Base-by-base conservation (phyloP, 2,329 filamentous ascomycete genomes). In the Sarocladiaceae sp. region DNA sequence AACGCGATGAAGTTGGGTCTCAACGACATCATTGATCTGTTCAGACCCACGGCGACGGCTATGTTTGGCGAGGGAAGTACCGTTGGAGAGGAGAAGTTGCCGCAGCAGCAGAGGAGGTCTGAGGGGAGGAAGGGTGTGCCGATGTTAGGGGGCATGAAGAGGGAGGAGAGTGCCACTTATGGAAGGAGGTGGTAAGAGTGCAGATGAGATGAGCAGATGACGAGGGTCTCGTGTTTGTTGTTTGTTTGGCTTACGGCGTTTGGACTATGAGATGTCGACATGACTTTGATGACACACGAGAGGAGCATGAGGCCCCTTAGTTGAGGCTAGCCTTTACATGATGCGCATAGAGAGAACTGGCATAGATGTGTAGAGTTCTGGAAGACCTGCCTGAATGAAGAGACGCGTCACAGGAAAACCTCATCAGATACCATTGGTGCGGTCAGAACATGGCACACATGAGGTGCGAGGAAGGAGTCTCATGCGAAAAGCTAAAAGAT, bases 1-100 rank as follows among this genome's bases (percentile, higher is more conserved):
- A 82, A 74, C 52, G 80, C 84, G 15, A 83, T 88, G 65, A 97
- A 97, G 73, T 77, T 99, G 48, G 90, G 87, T 46, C 86, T 97
- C 82, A 86, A 91, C 65, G 94, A 99, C 70, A 95, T 99, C 67
- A 79, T 99, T 68, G 86, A 89, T 48, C 78, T 99, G 53, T 99
- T 99, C 74, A 84, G 83, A 56, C 83, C 84, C 26, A 71, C 49
- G 71, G 69, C 23, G 69, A 73, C 36, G 26, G 26, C 20, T 10
- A 26, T 33, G 44, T 48, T 31, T 17, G 44, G 44, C n/a, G 26
- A 31, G 26, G 44, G 44, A 3, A 48, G 44, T 17, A 48, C 44
- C 26, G 44, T 22, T n/a, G 44, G 44, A n/a, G 44, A 48, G 8
- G 26, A 44, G 22, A 22, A 26, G 17, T 25, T 8, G 12, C 6